These are phyloP conservation scores for Pseudisothecium myosuroides DNA, from an alignment of 225 moss, liverwort and hornwort species.

Conservation along the genomic window DNA sequence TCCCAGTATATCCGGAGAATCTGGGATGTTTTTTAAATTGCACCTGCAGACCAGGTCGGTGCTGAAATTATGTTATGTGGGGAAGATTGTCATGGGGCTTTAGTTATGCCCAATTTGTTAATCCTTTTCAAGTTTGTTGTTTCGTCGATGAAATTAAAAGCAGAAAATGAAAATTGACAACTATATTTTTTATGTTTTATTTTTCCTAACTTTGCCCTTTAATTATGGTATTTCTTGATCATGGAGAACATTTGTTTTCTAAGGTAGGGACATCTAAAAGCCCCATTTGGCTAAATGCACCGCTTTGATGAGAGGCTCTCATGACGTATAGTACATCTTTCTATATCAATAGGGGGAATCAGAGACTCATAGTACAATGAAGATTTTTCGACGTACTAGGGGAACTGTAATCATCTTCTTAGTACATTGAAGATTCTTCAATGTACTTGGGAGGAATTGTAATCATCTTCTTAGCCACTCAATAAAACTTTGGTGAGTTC, in stretches of 20 bases:
- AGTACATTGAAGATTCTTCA: background rate
- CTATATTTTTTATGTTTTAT: no score
- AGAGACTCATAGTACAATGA: rapidly evolving
- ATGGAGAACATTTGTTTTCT: background rate
- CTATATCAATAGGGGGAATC: rapidly evolving
- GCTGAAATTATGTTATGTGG: background rate
- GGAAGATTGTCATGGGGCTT: no score
- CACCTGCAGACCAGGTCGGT: background rate
- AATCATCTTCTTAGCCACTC: background rate
- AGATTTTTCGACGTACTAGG: rapidly evolving
- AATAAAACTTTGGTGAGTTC: rapidly evolving
- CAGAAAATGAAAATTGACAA: background rate
- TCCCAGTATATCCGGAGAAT: background rate
- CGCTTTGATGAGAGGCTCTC: background rate
- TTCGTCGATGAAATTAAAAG: background rate
- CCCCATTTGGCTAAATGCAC: background rate
- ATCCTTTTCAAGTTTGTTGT: background rate
- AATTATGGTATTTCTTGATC: rapidly evolving
- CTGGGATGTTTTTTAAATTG: background rate
- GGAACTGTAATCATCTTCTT: rapidly evolving
- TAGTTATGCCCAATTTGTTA: no score
- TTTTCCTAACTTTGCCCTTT: no score
- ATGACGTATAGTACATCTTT: background rate
- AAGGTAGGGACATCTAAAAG: background rate
- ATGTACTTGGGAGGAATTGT: rapidly evolving